Evolutionary conservation across 495 filamentous ascomycete genomes (phyloP), one percentile per base, ranked within the genome.

Genomic region (Choiromyces venosus): DNA sequence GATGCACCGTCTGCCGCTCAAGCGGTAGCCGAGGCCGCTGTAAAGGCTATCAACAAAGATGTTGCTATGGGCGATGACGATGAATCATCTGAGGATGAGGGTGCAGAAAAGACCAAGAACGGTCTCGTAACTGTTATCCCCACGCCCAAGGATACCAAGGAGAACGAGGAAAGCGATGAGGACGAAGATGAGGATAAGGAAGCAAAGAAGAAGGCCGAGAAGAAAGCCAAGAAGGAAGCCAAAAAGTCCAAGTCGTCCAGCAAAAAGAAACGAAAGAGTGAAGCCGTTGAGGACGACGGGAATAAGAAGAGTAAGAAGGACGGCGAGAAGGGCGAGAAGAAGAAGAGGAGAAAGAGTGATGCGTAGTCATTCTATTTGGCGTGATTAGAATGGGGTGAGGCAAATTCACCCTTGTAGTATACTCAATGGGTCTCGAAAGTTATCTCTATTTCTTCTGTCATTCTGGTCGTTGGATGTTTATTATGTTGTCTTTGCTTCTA

Each of bases 1-100:
- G 89, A 94, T 78, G 91, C 91, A 74, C 86, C 86, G 29, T 85
- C 89, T 61, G 86, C 89, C 33, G 79, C 81, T 33, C 77, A 75
- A 65, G 75, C 78, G 18, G 75, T 77, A 29, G 74, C 74, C 8
- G 81, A 83, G 71, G 82, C 83, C 61, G 81, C 81, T 40, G 79
- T 83, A 29, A 86, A 85, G 77, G 87, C 87, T 72, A 81, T 86
- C 66, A 87, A 88, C 82, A 87, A 85, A 68, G 80, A 82, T 33
- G 86, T 86, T 82, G 84, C 85, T 65, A 86, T 89, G 74, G 82
- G 87, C 74, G 84, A 85, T 78, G 52, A 61, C 25, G 83, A 85
- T 18, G 78, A 83, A 36, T 83, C 80, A 39, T 79, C 82, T n/a
- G 80, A 81, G 40, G 82, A 79, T 3, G 81, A 82, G 33, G 38